These are phyloP conservation scores for Ilyonectria sp. DNA, from an alignment of 2,329 filamentous ascomycete genomes.

Conservation along the genomic window DNA sequence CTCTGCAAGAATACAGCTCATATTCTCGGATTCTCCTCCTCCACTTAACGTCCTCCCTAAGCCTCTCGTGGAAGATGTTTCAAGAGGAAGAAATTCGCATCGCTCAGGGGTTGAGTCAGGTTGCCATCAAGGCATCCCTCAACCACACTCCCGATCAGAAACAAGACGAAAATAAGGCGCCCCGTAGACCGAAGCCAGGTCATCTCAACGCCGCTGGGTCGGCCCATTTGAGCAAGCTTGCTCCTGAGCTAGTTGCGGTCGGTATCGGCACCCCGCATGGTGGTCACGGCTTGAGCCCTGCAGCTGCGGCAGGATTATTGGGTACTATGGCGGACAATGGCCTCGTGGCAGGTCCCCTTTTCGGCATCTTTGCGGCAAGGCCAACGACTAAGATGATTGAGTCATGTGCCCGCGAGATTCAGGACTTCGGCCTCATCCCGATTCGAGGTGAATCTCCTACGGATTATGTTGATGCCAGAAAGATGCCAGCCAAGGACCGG, in stretches of 20 bases:
- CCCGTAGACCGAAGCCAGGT: slow-evolving; percentile 81
- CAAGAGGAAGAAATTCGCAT: slow-evolving; percentile 82
- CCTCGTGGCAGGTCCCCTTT: slow-evolving; percentile 85
- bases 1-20: slow-evolving; percentile 82
- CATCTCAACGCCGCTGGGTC: slow-evolving; percentile 45
- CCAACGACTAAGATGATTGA: slow-evolving; percentile 92
- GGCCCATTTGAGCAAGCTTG: slow-evolving; percentile 75
- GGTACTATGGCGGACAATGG: slow-evolving; percentile 86
- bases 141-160: slow-evolving; percentile 52
- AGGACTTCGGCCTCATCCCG: slow-evolving; percentile 90
- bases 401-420: slow-evolving; percentile 86
- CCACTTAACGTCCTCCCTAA: slow-evolving; percentile 78
- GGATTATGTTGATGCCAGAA: slow-evolving; percentile 64
- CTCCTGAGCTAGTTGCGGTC: slow-evolving; percentile 82
- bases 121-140: slow-evolving; percentile 68
- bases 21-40: slow-evolving; percentile 81
- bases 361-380: slow-evolving; percentile 90
- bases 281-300: slow-evolving; percentile 81
- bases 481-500: slow-evolving; percentile 70
- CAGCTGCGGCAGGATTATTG: slow-evolving; percentile 82
- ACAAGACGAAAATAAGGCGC: slow-evolving; percentile 74
- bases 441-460: slow-evolving; percentile 66
- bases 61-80: slow-evolving; percentile 75
- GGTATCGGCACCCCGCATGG: slow-evolving; percentile 86
- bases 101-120: slow-evolving; percentile 80